Evolutionary conservation across 225 moss, liverwort and hornwort genomes (phyloP).

Genomic region (Rhytidiadelphus loreus): DNA sequence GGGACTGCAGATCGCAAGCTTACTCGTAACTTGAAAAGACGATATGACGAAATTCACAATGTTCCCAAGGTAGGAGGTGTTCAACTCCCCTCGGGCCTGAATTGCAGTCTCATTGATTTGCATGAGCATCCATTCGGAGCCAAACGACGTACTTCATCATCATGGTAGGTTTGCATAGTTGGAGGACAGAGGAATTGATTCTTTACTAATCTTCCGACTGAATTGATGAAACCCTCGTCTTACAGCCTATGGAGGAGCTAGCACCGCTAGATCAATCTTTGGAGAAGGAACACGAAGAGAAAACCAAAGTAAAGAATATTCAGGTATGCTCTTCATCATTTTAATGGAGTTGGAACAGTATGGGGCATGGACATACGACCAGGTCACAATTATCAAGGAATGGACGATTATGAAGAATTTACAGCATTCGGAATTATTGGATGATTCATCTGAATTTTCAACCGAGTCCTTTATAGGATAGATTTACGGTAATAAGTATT

Average conservation of each 20-base stretch:
- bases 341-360: not conserved
- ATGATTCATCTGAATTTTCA: not conserved
- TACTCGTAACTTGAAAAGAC: conserved; percentile 87
- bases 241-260: conserved; percentile 84
- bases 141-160: not conserved
- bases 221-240: not conserved
- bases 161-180: not conserved
- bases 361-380: not conserved
- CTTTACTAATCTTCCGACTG: not conserved
- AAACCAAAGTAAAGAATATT: conserved; percentile 96
- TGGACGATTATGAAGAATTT: not conserved
- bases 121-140: not conserved
- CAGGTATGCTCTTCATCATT: conserved; percentile 35
- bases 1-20: conserved; percentile 85
- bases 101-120: not conserved
- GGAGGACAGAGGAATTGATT: not conserved
- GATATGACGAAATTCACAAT: conserved; percentile 92
- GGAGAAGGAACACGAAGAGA: conserved; percentile 96
- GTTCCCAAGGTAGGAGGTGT: conserved; percentile 62
- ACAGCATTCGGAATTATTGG: not conserved
- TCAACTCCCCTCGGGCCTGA: not conserved
- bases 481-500: not conserved
- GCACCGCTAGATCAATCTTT: conserved; percentile 89
- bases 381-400: not conserved
- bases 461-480: not conserved